Evolutionary conservation across 768 basidiomycete genomes (phyloP).

Genomic region (Mycena rosella): DNA sequence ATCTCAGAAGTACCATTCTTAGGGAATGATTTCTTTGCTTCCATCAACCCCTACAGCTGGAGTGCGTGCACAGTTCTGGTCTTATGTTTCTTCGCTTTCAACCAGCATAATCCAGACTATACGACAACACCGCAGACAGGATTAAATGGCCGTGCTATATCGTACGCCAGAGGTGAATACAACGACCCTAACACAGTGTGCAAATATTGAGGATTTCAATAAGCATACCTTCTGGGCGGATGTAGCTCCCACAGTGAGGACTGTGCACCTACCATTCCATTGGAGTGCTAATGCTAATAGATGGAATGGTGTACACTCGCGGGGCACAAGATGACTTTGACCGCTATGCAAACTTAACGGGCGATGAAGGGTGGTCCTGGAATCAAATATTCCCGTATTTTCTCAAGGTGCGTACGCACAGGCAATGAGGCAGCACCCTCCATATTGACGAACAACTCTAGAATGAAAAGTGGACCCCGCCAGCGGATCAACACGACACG

Average conservation of each 20-base stretch:
- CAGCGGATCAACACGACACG: conserved; percentile 50
- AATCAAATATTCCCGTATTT: too few relatives aligned
- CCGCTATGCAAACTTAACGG: too few relatives aligned
- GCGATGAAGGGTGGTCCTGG: too few relatives aligned
- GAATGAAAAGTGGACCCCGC: conserved; percentile 44
- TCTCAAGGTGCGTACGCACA: conserved; percentile 36
- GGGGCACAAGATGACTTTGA: too few relatives aligned
- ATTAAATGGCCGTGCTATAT: too few relatives aligned
- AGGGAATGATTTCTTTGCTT: conserved; percentile 4
- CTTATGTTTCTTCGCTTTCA: neutral
- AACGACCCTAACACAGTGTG: neutral
- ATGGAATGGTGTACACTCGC: too few relatives aligned
- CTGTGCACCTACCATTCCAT: neutral
- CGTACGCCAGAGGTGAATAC: conserved; percentile 3
- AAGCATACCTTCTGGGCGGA: conserved; percentile 18
- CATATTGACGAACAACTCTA: conserved; percentile 24
- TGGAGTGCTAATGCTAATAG: conserved; percentile 12
- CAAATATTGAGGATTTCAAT: neutral
- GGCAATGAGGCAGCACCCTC: neutral
- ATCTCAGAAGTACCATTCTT: conserved; percentile 11
- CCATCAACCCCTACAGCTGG: too few relatives aligned
- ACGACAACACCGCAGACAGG: conserved; percentile 16
- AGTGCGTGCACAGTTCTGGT: conserved; percentile 2
- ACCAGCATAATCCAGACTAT: conserved; percentile 5
- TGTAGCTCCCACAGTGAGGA: conserved; percentile 17